These are phyloP conservation scores for Sporisorium graminicola DNA, from an alignment of 1,284 basidiomycete species.

Conservation along the genomic window DNA sequence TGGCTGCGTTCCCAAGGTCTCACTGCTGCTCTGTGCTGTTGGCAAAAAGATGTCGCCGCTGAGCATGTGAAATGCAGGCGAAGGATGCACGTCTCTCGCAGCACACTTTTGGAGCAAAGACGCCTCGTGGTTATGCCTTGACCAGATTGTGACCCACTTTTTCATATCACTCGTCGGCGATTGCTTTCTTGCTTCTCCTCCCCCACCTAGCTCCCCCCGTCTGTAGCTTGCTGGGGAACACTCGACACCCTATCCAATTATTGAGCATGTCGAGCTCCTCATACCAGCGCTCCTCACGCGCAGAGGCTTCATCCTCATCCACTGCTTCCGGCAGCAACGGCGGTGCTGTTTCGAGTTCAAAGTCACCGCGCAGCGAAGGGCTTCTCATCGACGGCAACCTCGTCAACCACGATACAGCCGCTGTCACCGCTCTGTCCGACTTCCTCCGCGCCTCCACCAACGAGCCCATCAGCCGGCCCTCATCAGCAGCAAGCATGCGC, in stretches of 20 bases:
- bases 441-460: constrained; percentile 29
- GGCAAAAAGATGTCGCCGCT: background rate
- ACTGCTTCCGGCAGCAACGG: constrained; percentile 1
- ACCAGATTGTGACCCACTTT: background rate
- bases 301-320: constrained; percentile 36
- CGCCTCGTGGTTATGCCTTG: too few relatives aligned
- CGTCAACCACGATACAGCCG: constrained; percentile 40
- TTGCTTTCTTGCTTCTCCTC: background rate
- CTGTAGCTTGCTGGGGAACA: too few relatives aligned
- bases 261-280: constrained; percentile 15
- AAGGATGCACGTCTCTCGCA: background rate
- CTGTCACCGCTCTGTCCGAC: constrained; percentile 38
- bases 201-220: background rate
- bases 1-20: too few relatives aligned
- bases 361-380: constrained; percentile 23
- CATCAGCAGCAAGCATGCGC: constrained; percentile 59
- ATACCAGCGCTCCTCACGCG: constrained; percentile 15
- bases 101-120: background rate
- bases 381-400: constrained; percentile 40
- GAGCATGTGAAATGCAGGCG: constrained; percentile 18
- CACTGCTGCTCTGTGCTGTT: background rate
- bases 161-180: background rate
- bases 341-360: constrained; percentile 9
- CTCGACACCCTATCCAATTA: background rate
- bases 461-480: constrained; percentile 55